Evolutionary conservation across 2,329 filamentous ascomycete genomes (phyloP).

Genomic region (Stylonectria norvegica): DNA sequence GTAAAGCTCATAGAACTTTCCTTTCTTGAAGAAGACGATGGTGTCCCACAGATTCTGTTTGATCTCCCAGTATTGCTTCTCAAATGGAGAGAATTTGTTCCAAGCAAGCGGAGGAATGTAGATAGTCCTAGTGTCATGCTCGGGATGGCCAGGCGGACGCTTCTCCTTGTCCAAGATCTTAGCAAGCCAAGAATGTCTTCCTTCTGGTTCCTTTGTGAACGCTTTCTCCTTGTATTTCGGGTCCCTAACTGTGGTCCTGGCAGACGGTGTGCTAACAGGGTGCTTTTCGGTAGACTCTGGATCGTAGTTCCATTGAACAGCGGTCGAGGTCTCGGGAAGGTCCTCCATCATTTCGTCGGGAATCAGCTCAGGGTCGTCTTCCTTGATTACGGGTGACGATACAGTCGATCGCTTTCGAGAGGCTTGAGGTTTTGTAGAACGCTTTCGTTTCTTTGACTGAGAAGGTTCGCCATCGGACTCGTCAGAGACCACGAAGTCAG

Average conservation of each 20-base stretch:
- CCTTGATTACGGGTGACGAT: constrained; percentile 36
- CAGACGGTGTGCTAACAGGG: constrained; percentile 33
- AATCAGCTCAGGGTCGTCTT: constrained; percentile 30
- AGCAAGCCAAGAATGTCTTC: constrained; percentile 87
- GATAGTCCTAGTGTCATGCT: constrained; percentile 89
- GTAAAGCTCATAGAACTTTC: constrained; percentile 98
- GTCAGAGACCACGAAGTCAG: constrained; percentile 83
- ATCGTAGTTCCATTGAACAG: constrained; percentile 74
- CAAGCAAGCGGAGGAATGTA: constrained; percentile 81
- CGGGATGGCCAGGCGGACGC: constrained; percentile 72
- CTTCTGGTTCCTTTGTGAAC: constrained; percentile 75
- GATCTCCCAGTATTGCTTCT: constrained; percentile 99
- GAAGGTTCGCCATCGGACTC: constrained; percentile 67
- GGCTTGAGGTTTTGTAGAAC: constrained; percentile 49
- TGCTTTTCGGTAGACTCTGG: constrained; percentile 42
- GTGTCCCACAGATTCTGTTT: constrained; percentile 98
- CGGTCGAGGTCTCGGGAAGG: constrained; percentile 63
- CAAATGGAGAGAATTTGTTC: constrained; percentile 84
- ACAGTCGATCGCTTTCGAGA: constrained; percentile 62
- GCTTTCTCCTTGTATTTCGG: constrained; percentile 61
- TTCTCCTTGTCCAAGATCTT: constrained; percentile 81
- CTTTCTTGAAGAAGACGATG: constrained; percentile 99
- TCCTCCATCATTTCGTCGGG: constrained; percentile 54
- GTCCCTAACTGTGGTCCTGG: constrained; percentile 27
- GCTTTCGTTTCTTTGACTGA: constrained; percentile 71